Base-by-base conservation (phyloP, 345 rosid species). In the Ceriops decandra region DNA sequence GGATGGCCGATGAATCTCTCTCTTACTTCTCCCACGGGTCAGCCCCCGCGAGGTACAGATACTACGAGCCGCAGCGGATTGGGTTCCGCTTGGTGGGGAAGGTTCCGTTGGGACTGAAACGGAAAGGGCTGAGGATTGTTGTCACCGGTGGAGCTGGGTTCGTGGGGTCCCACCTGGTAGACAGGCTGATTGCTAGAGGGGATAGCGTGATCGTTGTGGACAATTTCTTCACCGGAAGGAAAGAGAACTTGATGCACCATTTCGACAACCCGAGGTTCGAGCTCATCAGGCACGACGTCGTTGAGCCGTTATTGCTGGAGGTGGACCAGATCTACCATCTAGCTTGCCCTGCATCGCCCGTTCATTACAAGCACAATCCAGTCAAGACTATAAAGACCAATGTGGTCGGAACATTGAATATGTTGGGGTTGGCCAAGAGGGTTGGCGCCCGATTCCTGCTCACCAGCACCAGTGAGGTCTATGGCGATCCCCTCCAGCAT, bases 291-390 rank as follows among this genome's bases (percentile, higher is more conserved):
- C 98, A 93, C 83, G 98, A 93, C 76, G 99, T 95, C 61, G 99
- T 95, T 0, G 99, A 95, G 64, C 97, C 97, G 0, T 71, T 95
- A 22, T 79, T 95, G 60, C 81, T 95, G 0, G 99, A 95, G 76
- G 99, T 95, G 64, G 99, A 95, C 76, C 99, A 95, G 96, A 95
- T 95, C 95, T 95, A 95, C 71, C 99, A 95, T 62, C 83, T 95
- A 27, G 99, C 99, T 3, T 95, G 99, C 52, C 99, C 99, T 7
- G 99, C 99, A n/a, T 95, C 99, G 21, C 99, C 99, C 0, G 99
- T 95, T 8, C 99, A 95, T 74, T 95, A 91, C 88, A 95, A 95
- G 77, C 85, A 85, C 85, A 95, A 95, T 68, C 99, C 99, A 36
- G 96, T 95, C 79, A 95, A 95, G 83, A 95, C 99, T 1, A 95